Conservation (phyloP, 2,329 filamentous ascomycete genomes). For the Sphaerulina musiva region DNA sequence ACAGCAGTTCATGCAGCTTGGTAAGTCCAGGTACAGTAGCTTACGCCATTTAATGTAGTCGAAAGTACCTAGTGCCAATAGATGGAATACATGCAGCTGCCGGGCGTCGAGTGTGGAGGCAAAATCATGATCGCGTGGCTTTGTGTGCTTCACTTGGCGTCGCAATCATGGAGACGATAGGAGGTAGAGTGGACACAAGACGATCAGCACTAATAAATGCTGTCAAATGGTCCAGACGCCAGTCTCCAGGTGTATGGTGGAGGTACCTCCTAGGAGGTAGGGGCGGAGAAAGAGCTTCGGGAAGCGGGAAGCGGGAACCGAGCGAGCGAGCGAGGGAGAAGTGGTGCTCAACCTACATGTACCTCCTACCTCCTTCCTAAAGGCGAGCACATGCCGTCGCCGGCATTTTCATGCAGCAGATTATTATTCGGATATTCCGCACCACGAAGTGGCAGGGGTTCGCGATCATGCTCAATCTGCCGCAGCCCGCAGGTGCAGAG, state of each 20-base stretch:
- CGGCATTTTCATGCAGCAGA: not conserved
- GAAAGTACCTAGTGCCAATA: too few species aligned
- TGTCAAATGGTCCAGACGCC: not conserved
- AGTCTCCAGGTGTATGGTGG: too few species aligned
- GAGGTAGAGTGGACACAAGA: not conserved
- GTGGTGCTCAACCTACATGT: not conserved
- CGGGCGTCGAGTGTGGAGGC: not conserved
- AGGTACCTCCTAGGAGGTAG: not conserved
- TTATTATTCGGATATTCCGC: not conserved
- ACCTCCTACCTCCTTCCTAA: not conserved
- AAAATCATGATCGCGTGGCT: constrained; percentile 1
- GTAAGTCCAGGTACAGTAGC: not conserved
- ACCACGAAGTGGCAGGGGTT: not conserved
- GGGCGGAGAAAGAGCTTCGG: not conserved
- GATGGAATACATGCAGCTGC: not conserved
- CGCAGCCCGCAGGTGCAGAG: not conserved
- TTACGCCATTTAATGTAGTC: not conserved
- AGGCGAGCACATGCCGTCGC: not conserved
- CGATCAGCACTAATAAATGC: not conserved
- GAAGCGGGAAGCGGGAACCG: too few species aligned
- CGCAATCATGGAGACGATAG: not conserved
- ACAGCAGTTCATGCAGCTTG: not conserved
- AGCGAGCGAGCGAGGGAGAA: not conserved
- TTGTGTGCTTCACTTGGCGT: constrained; percentile 1
- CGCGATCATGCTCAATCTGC: not conserved